phyloP scores from a whole-genome alignment of 495 filamentous ascomycete genomes.

The Staphylotrichum tortipilum region DNA sequence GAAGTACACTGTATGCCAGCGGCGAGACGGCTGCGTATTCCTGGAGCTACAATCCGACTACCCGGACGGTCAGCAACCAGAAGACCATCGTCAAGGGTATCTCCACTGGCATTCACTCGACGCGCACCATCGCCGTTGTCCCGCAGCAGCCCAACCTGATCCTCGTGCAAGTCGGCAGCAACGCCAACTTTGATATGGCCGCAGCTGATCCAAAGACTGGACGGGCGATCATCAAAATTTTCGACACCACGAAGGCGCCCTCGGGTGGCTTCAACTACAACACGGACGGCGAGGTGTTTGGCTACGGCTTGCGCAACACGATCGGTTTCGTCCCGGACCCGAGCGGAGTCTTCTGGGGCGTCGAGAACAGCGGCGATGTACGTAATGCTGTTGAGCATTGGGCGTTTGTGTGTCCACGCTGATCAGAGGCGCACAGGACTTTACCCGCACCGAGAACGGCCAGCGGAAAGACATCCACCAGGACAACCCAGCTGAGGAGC shows the following conservation, averaged over 20 bases:
- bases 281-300: conserved; percentile 47
- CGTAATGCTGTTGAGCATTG: conserved; percentile 30
- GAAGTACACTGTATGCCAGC: conserved; percentile 56
- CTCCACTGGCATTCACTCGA: conserved; percentile 49
- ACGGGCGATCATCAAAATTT: conserved; percentile 53
- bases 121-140: conserved; percentile 52
- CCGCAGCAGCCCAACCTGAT: conserved; percentile 40
- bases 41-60: conserved; percentile 50
- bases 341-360: conserved; percentile 53
- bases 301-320: conserved; percentile 59
- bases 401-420: no score
- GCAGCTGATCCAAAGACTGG: conserved; percentile 42
- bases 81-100: conserved; percentile 48
- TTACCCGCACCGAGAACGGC: conserved; percentile 30
- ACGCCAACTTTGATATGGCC: conserved; percentile 48
- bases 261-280: conserved; percentile 38
- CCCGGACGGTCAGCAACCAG: conserved; percentile 35
- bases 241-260: conserved; percentile 44
- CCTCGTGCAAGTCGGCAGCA: conserved; percentile 53
- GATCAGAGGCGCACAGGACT: no score
- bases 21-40: conserved; percentile 46
- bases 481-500: conserved; percentile 62
- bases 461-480: conserved; percentile 49
- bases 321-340: conserved; percentile 58
- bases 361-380: conserved; percentile 62